Evolutionary conservation across 2,329 filamentous ascomycete genomes (phyloP).

Genomic region (Grosmannia serpens): DNA sequence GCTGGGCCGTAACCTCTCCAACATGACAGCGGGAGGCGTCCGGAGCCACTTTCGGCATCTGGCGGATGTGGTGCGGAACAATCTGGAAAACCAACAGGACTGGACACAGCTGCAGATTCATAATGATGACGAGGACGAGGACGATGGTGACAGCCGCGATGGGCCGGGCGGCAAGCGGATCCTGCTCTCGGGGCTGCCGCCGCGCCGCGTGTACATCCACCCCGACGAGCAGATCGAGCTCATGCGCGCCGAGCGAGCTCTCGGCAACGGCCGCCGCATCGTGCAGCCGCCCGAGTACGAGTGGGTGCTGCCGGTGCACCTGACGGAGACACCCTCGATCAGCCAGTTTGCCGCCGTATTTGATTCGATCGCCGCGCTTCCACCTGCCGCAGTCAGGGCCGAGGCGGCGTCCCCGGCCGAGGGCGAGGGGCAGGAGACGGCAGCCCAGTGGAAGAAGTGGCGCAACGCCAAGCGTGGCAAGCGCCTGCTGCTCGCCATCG

Average conservation of each 20-base stretch:
- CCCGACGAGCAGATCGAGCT: slow-evolving; percentile 72
- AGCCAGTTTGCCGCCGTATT: slow-evolving; percentile 57
- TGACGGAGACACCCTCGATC: slow-evolving; percentile 63
- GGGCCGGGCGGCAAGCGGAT: slow-evolving; percentile 30
- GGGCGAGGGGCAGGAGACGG: slow-evolving; percentile 7
- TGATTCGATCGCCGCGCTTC: slow-evolving; percentile 42
- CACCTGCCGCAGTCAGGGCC: slow-evolving; percentile 20
- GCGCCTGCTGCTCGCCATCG: slow-evolving; percentile 59
- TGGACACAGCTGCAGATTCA: slow-evolving; percentile 54
- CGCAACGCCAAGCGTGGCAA: slow-evolving; percentile 42
- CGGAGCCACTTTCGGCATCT: slow-evolving; percentile 25
- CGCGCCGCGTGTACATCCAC: slow-evolving; percentile 62
- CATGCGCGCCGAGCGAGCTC: slow-evolving; percentile 46
- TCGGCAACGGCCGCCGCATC: slow-evolving; percentile 31
- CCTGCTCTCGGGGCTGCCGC: slow-evolving; percentile 61
- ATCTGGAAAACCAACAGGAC: slow-evolving; percentile 64
- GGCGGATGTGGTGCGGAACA: slow-evolving; percentile 51
- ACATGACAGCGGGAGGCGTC: neutral
- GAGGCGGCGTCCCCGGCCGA: slow-evolving; percentile 14
- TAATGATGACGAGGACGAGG: slow-evolving; percentile 16
- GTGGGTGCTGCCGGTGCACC: slow-evolving; percentile 65
- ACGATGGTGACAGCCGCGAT: no score
- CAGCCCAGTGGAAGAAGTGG: slow-evolving; percentile 27
- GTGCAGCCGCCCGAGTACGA: slow-evolving; percentile 48
- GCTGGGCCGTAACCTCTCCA: neutral